Evolutionary conservation across 2,329 filamentous ascomycete species (phyloP).

Genomic region (Cercospora nicotianae): DNA sequence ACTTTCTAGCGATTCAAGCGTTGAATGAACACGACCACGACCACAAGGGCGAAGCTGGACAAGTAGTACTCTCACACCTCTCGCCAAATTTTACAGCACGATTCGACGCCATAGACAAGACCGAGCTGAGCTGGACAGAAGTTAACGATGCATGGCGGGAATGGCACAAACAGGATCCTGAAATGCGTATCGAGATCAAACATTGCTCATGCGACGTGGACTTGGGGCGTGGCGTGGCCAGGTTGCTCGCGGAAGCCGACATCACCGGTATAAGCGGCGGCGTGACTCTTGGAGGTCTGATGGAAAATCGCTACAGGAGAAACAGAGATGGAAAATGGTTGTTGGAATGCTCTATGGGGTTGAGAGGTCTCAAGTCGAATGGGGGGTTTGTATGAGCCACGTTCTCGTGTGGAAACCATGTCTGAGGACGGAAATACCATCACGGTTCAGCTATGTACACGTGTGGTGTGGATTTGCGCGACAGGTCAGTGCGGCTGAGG

Average conservation of each 20-base stretch:
- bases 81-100: constrained; percentile 8
- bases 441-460: neutral
- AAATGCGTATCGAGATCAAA: neutral
- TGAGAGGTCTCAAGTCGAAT: constrained; percentile 10
- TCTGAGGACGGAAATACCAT: neutral
- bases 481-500: neutral
- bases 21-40: constrained; percentile 12
- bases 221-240: constrained; percentile 8
- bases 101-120: constrained; percentile 14
- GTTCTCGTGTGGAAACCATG: too few species aligned
- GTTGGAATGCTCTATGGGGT: constrained; percentile 4
- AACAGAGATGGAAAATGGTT: constrained; percentile 10
- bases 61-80: constrained; percentile 1
- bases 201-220: constrained; percentile 15
- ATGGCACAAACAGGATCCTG: constrained; percentile 7
- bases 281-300: constrained; percentile 8
- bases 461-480: neutral
- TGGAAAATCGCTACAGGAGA: constrained; percentile 3
- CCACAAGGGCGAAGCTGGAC: neutral
- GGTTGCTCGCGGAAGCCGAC: constrained; percentile 2
- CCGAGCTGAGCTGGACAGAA: constrained; percentile 2
- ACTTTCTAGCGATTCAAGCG: neutral
- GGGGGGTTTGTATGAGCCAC: constrained; percentile 13
- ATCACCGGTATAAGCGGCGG: constrained; percentile 1
- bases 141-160: neutral